phyloP scores from a whole-genome alignment of 306 rosid species.

The Vicia sativa region DNA sequence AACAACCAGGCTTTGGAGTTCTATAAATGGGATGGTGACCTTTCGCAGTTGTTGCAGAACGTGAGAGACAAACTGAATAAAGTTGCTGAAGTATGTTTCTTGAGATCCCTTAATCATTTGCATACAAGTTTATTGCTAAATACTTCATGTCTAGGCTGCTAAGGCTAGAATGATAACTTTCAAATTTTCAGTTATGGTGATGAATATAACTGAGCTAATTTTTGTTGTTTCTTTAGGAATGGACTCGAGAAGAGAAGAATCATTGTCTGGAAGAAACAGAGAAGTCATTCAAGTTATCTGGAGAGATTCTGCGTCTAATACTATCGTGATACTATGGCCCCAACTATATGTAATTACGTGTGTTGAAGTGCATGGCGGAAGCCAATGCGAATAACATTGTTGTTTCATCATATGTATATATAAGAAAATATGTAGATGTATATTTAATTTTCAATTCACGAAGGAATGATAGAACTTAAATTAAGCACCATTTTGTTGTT shows the following conservation, averaged over 20 bases:
- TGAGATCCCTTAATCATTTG: slow-evolving; percentile 16
- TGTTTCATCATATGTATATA: slow-evolving; percentile 11
- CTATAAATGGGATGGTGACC: slow-evolving; percentile 94
- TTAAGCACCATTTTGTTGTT: too few relatives aligned
- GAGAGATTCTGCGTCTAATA: slow-evolving; percentile 92
- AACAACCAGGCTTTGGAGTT: slow-evolving; percentile 77
- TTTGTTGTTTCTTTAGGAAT: slow-evolving; percentile 52
- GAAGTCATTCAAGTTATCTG: slow-evolving; percentile 84
- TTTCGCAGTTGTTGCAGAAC: slow-evolving; percentile 74
- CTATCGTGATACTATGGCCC: slow-evolving; percentile 50
- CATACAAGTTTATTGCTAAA: slow-evolving; percentile 7
- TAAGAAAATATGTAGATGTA: background rate
- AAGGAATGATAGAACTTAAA: too few relatives aligned
- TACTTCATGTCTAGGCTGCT: background rate
- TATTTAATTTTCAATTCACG: slow-evolving; percentile 25
- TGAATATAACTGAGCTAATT: background rate
- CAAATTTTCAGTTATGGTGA: slow-evolving; percentile 18
- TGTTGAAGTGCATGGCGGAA: slow-evolving; percentile 32
- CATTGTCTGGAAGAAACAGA: slow-evolving; percentile 96
- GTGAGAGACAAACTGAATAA: slow-evolving; percentile 89
- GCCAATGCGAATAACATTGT: slow-evolving; percentile 37
- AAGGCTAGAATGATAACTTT: background rate
- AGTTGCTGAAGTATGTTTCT: slow-evolving; percentile 74
- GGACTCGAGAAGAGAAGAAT: slow-evolving; percentile 95
- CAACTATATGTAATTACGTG: slow-evolving; percentile 18